Percentiles rank a stretch among this genome's conserved stretches.
phyloP scores from a whole-genome alignment of 495 filamentous ascomycete genomes.

The Hypoxylon perforatum region DNA sequence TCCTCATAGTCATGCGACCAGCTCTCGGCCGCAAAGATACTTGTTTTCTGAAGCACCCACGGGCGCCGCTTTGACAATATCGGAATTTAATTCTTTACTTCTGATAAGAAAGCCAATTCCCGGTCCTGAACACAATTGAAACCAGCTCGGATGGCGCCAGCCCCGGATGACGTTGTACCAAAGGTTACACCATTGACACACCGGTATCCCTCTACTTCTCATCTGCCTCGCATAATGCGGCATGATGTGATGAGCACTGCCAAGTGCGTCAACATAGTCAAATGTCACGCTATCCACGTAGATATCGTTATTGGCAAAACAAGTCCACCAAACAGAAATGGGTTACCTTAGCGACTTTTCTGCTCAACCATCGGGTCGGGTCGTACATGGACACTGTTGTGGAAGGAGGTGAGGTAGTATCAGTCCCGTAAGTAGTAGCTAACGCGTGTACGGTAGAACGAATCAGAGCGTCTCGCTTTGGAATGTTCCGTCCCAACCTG shows the following conservation, averaged over 20 bases:
- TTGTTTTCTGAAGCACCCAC: no score
- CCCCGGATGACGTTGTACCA: no score
- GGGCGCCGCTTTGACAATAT: no score
- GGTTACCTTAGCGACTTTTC: not conserved
- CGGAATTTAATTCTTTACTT: no score
- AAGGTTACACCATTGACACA: no score
- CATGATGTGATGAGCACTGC: not conserved
- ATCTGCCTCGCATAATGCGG: no score
- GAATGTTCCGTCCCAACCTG: not conserved
- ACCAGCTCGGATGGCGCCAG: no score
- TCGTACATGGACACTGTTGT: not conserved
- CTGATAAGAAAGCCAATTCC: no score
- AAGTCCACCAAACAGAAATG: not conserved
- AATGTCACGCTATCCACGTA: not conserved
- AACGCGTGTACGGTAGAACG: constrained; percentile 5
- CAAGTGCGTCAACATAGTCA: not conserved
- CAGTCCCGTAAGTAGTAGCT: not conserved
- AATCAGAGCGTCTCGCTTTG: not conserved
- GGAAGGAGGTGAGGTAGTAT: constrained; percentile 21
- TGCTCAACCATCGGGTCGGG: not conserved
- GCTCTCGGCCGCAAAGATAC: no score
- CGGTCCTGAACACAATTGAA: no score
- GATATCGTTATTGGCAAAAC: not conserved
- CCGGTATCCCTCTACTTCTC: no score
- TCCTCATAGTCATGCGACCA: no score